Base-by-base conservation (phyloP, 805 yeast genomes). In the Yarrowia phangngaensis region DNA sequence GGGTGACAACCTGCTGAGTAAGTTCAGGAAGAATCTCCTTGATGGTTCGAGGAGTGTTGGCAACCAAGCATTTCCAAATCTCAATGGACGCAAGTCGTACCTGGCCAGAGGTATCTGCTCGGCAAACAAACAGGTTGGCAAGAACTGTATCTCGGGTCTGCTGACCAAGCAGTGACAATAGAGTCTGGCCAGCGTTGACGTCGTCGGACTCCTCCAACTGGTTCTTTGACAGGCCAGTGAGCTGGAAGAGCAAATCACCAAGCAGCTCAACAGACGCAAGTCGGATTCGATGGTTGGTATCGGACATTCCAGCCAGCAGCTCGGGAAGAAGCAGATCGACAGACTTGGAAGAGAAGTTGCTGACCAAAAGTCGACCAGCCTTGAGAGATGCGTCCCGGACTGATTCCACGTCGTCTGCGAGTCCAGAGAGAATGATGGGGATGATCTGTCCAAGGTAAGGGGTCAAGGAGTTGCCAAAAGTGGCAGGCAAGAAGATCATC, bases 1-100 rank as follows among this genome's bases (percentile, higher is more conserved):
- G 76, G 56, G 81, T 77, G 52, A 92, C 86, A 60, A 92, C 80
- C 58, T 86, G 75, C 52, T 75, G 75, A 4, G 92, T 84, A 55
- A 92, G 76, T 4, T 87, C 73, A 22, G 96, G 94, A 54, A 92
- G 67, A 53, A 92, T 87, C 64, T 89, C 97, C 70, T 85, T 90
- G 36, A 92, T 83, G 3, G 95, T 85, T 61, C 84, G 80, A 32
- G 98, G 97, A 16, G 98, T 92, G 64, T 92, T 92, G 38, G 95
- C 84, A 45, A 92, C 97, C 61, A 92, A 72, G 0, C 95, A 87
- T 68, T 89, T 89, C 99, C 99, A 92, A 36, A 92, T 87, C 59
- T 92, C 96, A 52, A 86, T 78, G 9, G 97, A 81, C 19, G 95
- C 84, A 55, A 79, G 79, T 59, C 98, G 80, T 20, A 92, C 99